A percentile compares a stretch with the other conserved stretches of the same genome.
These are phyloP conservation scores for Didymellaceae sp. DNA, from an alignment of 2,329 filamentous ascomycete species.

Conservation along the genomic window DNA sequence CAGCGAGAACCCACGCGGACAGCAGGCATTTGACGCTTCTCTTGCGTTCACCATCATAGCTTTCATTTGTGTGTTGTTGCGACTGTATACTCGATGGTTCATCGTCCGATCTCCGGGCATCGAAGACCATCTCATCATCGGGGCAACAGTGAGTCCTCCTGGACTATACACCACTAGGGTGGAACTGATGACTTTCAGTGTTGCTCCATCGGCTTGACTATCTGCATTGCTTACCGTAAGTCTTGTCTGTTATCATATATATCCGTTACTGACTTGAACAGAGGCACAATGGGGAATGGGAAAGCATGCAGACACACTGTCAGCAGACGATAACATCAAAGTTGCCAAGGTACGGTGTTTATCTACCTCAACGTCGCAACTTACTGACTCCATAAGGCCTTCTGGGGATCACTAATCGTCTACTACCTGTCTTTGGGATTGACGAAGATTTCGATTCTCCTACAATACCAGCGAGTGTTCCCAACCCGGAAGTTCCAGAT, in stretches of 20 bases:
- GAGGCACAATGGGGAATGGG: slow-evolving; percentile 44
- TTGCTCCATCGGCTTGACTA: slow-evolving; percentile 37
- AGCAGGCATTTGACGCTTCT: slow-evolving; percentile 30
- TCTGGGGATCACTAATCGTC: slow-evolving; percentile 42
- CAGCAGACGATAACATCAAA: slow-evolving; percentile 22
- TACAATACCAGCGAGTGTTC: slow-evolving; percentile 44
- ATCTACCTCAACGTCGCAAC: not conserved
- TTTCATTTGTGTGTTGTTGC: slow-evolving; percentile 28
- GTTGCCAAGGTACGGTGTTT: slow-evolving; percentile 32
- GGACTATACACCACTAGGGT: not conserved
- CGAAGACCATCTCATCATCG: slow-evolving; percentile 38
- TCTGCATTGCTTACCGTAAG: slow-evolving; percentile 40
- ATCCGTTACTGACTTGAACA: slow-evolving; percentile 21
- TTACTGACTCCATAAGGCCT: slow-evolving; percentile 29
- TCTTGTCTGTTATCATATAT: not conserved
- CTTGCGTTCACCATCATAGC: slow-evolving; percentile 39
- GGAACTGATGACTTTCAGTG: slow-evolving; percentile 22
- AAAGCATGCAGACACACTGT: slow-evolving; percentile 25
- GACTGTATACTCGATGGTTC: slow-evolving; percentile 41
- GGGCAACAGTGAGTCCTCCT: slow-evolving; percentile 33
- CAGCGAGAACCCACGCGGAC: slow-evolving; percentile 33
- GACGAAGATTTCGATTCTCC: slow-evolving; percentile 43
- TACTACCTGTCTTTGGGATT: slow-evolving; percentile 44
- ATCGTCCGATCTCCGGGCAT: slow-evolving; percentile 36
- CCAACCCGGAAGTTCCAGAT: slow-evolving; percentile 36